These are phyloP conservation scores for Paraphoma chrysanthemicola DNA, from an alignment of 2,329 filamentous ascomycete genomes.

Conservation along the genomic window DNA sequence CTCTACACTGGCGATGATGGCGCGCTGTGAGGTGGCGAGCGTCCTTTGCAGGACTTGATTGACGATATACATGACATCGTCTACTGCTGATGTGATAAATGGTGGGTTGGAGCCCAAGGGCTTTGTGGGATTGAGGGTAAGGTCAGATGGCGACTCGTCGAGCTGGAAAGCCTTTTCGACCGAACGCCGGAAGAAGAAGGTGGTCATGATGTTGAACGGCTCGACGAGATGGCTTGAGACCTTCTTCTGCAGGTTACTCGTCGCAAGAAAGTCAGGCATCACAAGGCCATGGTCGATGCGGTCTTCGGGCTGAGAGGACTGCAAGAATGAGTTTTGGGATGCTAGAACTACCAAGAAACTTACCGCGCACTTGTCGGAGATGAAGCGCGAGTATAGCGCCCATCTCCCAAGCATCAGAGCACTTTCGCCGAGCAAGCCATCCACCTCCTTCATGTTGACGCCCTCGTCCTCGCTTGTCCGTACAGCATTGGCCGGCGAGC, in stretches of 20 bases:
- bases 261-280: constrained; percentile 75
- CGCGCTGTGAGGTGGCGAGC: constrained; percentile 82
- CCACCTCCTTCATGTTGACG: constrained; percentile 96
- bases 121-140: constrained; percentile 77
- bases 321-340: constrained; percentile 18
- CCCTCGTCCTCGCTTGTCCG: constrained; percentile 84
- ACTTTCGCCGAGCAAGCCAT: constrained; percentile 84
- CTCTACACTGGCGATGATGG: constrained; percentile 78
- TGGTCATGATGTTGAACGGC: constrained; percentile 91
- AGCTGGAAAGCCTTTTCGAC: constrained; percentile 98
- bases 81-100: constrained; percentile 92
- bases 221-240: constrained; percentile 74
- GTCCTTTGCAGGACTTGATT: constrained; percentile 89
- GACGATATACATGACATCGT: constrained; percentile 99
- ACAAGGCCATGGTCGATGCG: constrained; percentile 62
- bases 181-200: constrained; percentile 94
- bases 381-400: constrained; percentile 89
- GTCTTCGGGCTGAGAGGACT: constrained; percentile 56
- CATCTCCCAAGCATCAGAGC: constrained; percentile 91
- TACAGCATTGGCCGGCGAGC: constrained; percentile 72
- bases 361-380: constrained; percentile 85
- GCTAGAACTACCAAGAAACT: constrained; percentile 37
- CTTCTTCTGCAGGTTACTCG: constrained; percentile 83
- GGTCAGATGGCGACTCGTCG: constrained; percentile 82
- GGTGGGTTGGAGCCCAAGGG: constrained; percentile 79